phyloP scores from a whole-genome alignment of 805 yeast species.

The Zygosaccharomyces siamensis region DNA sequence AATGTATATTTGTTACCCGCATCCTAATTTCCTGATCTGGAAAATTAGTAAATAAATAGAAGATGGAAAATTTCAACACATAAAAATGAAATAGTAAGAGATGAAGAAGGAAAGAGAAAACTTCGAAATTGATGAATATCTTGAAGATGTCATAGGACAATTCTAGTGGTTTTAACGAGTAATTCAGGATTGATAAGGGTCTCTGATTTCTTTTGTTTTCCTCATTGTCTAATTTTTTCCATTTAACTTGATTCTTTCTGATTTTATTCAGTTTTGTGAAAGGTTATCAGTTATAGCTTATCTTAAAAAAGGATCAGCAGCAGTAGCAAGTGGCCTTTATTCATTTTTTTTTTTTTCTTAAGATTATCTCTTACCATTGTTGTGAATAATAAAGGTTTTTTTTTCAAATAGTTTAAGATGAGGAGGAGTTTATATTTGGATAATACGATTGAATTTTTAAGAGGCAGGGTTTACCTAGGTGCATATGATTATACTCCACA shows the following conservation, averaged over 20 bases:
- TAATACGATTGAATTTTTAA: slow-evolving; percentile 36
- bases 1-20: not conserved
- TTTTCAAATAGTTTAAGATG: slow-evolving; percentile 16
- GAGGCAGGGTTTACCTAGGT: slow-evolving; percentile 77
- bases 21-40: slow-evolving; percentile 1
- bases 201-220: not conserved
- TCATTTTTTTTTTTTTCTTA: not conserved
- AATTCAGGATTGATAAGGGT: slow-evolving; percentile 1
- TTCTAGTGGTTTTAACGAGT: slow-evolving; percentile 1
- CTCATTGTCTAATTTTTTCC: not conserved
- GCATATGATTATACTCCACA: slow-evolving; percentile 77
- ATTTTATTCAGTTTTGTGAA: not conserved
- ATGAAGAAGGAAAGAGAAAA: slow-evolving; percentile 2
- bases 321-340: not conserved
- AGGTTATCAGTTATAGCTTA: not conserved
- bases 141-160: not conserved
- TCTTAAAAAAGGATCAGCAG: not conserved
- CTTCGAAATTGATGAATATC: not conserved
- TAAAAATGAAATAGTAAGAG: not conserved
- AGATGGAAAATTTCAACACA: slow-evolving; percentile 1
- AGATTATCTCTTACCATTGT: not conserved
- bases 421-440: slow-evolving; percentile 32
- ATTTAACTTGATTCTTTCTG: not conserved
- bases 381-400: not conserved
- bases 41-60: slow-evolving; percentile 1